A percentile compares a stretch with the other conserved stretches of the same genome.
phyloP scores from a whole-genome alignment of 108 stramenopile genomes.

The Fistulifera pelliculosa region DNA sequence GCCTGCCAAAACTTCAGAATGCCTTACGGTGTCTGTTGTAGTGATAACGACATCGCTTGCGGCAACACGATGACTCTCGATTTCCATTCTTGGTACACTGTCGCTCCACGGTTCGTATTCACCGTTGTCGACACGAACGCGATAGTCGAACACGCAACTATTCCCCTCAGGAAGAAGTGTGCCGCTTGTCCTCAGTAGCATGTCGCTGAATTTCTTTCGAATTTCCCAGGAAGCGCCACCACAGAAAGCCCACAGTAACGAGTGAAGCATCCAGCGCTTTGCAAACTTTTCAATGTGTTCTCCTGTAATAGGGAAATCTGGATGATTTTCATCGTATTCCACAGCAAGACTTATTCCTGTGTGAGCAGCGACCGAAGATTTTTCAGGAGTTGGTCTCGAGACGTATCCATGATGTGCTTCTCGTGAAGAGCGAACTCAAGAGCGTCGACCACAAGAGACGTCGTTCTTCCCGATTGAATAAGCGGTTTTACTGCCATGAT shows the following conservation, averaged over 20 bases:
- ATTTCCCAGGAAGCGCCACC: conserved; percentile 80
- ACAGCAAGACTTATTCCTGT: conserved; percentile 72
- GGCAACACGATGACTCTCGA: conserved; percentile 89
- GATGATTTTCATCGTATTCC: conserved; percentile 94
- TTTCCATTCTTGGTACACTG: conserved; percentile 89
- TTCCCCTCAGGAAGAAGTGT: conserved; percentile 45
- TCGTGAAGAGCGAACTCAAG: conserved; percentile 62
- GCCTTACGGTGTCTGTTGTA: conserved; percentile 94
- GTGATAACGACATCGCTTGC: conserved; percentile 89
- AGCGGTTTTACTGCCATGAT: conserved; percentile 49
- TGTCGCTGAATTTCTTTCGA: conserved; percentile 68
- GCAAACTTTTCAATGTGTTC: conserved; percentile 93
- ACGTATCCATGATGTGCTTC: conserved; percentile 87
- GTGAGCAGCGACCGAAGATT: conserved; percentile 84
- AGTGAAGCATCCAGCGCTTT: conserved; percentile 85
- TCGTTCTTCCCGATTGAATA: conserved; percentile 45
- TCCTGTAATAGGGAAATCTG: conserved; percentile 91
- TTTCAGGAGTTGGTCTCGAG: conserved; percentile 73
- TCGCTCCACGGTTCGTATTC: conserved; percentile 91
- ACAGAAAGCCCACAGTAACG: conserved; percentile 91
- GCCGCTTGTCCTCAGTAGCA: conserved; percentile 68
- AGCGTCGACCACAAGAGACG: conserved; percentile 71
- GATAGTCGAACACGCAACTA: conserved; percentile 63
- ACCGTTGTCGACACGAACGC: conserved; percentile 89
- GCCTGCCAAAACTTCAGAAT: conserved; percentile 89